Conservation (phyloP, 2,329 filamentous ascomycete genomes). For the Penicillium sp. region DNA sequence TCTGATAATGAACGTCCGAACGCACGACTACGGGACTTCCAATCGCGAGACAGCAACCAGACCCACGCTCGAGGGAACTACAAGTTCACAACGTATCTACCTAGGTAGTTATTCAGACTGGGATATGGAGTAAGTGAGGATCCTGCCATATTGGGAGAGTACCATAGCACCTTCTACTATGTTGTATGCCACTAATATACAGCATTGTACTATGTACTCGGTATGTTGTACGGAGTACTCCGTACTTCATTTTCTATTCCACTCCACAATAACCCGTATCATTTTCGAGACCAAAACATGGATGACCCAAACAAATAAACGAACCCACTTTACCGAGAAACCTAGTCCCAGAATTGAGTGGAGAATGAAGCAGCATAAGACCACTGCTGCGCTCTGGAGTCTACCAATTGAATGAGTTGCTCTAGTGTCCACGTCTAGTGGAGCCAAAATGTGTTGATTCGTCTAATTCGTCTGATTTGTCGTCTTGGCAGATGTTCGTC, state of each 20-base stretch:
- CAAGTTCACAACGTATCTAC: background rate
- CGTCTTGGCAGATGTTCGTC: background rate
- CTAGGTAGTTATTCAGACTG: background rate
- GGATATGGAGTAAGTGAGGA: constrained; percentile 1
- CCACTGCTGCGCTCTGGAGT: background rate
- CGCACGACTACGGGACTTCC: background rate
- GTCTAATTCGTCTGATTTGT: background rate
- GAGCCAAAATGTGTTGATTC: background rate
- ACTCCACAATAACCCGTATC: background rate
- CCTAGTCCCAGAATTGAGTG: background rate
- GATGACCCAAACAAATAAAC: background rate
- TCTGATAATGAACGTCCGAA: background rate
- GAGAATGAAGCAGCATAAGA: background rate
- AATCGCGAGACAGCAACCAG: background rate
- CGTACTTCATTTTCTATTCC: background rate
- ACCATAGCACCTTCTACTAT: background rate
- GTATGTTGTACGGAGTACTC: background rate
- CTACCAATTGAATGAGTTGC: background rate
- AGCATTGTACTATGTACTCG: background rate
- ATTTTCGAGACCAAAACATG: constrained; percentile 1
- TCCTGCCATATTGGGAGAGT: background rate
- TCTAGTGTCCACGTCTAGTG: background rate
- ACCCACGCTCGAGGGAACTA: constrained; percentile 4
- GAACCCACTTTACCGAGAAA: constrained; percentile 3
- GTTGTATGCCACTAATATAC: background rate